Evolutionary conservation across 345 rosid species (phyloP), one percentile per base, ranked within the genome.

Genomic region (Dimocarpus longan): DNA sequence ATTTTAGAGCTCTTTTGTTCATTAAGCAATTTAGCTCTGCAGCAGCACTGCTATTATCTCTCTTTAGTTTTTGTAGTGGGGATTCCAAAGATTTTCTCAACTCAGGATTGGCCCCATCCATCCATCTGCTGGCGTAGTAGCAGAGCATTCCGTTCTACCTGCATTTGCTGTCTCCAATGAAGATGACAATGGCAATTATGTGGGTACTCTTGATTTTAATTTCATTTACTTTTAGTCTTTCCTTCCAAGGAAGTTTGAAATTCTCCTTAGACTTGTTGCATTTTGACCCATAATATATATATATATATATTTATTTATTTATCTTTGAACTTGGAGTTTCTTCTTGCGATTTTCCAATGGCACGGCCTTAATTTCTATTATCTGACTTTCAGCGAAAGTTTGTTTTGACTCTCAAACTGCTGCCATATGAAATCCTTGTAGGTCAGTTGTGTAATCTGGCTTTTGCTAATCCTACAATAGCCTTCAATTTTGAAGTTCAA

Each of bases 401-500:
- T 19, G 4, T 7, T 72, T 72, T 26, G 8, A 48, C 21, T 44
- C 21, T 44, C 7, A n/a, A 57, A 57, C 21, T 70, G 62, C 42
- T 69, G 50, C 19, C 16, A 64, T 6, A 46, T 21, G 19, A 70
- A 12, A 22, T 6, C 50, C 57, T 70, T 22, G 6, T 6, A 0
- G 24, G 24, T 18, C 13, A n/a, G 63, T 8, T 18, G 21, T 57
- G 22, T 28, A 52, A 15, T 71, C 65, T 73, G 74, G 11, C 24
- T 71, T n/a, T 9, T n/a, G 28, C 66, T 5, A 39, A 22, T 40
- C 59, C 32, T 10, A 15, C 67, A n/a, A 21, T 8, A 21, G n/a
- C 44, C 21, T 57, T 73, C 37, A 59, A 73, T 73, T 56, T 59
- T 39, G 50, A 18, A 59, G 66, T 73, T 56, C 50, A n/a, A 32